Evolutionary conservation across 2,329 filamentous ascomycete species (phyloP).

Genomic region (Thermoascus crustaceus): DNA sequence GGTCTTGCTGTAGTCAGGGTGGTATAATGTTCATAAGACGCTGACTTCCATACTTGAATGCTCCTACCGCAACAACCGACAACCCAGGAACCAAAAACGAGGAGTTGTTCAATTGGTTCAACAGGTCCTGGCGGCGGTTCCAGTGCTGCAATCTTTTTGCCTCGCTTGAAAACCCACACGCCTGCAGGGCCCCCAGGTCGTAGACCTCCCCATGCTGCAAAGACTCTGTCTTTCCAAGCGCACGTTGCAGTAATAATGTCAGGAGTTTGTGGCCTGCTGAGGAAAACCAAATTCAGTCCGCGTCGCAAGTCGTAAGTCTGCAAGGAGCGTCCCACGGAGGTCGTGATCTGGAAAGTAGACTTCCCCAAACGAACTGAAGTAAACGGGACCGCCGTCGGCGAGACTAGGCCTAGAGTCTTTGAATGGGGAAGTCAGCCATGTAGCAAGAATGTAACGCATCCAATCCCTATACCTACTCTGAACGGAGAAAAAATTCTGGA

Average conservation of each 20-base stretch:
- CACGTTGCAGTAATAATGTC: conserved; percentile 74
- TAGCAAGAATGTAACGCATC: not conserved
- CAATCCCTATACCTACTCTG: conserved; percentile 54
- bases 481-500: conserved; percentile 91
- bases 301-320: conserved; percentile 93
- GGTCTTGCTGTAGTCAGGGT: conserved; percentile 58
- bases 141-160: conserved; percentile 72
- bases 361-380: conserved; percentile 82
- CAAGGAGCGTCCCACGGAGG: conserved; percentile 78
- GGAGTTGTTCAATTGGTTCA: conserved; percentile 66
- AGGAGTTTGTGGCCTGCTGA: conserved; percentile 84
- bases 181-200: conserved; percentile 44
- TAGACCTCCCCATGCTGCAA: conserved; percentile 77
- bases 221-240: conserved; percentile 78
- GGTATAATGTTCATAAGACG: conserved; percentile 81
- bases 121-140: conserved; percentile 54
- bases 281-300: conserved; percentile 85
- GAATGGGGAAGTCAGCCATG: conserved; percentile 6
- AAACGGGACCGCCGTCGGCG: conserved; percentile 83
- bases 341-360: conserved; percentile 94
- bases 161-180: conserved; percentile 86
- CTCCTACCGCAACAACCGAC: conserved; percentile 66
- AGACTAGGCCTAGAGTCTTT: conserved; percentile 87
- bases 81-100: conserved; percentile 87
- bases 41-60: conserved; percentile 83